phyloP scores from a whole-genome alignment of 2,329 filamentous ascomycete genomes.

The Aphanocladium album region DNA sequence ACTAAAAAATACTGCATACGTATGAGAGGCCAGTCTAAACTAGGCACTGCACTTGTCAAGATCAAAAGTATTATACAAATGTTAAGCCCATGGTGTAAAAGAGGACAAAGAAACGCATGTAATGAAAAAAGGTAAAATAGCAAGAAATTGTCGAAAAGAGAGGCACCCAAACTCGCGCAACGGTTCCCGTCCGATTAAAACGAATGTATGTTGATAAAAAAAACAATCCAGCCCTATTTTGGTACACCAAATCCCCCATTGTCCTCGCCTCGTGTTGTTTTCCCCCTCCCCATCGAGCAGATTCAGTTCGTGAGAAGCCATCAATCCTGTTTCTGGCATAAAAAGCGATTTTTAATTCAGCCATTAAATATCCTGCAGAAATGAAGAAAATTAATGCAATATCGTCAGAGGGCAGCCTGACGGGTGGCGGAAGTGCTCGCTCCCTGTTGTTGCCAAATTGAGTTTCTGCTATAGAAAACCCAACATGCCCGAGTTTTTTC shows the following conservation, averaged over 20 bases:
- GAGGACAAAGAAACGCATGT: background rate
- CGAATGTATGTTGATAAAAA: background rate
- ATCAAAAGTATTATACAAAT: constrained; percentile 7
- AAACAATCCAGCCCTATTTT: background rate
- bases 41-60: too few relatives aligned
- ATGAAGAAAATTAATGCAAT: background rate
- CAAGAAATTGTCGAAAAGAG: background rate
- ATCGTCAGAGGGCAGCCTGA: constrained; percentile 11
- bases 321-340: background rate
- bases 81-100: background rate
- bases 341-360: background rate
- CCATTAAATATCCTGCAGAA: background rate
- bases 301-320: background rate
- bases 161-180: background rate
- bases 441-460: constrained; percentile 8
- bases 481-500: background rate
- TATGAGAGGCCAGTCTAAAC: too few relatives aligned
- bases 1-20: too few relatives aligned
- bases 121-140: background rate
- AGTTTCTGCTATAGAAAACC: background rate
- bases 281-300: background rate
- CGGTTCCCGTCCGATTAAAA: background rate
- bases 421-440: constrained; percentile 1
- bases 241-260: background rate
- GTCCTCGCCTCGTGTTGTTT: background rate